Base-by-base conservation (phyloP, 2,329 filamentous ascomycete species). In the Aureobasidium sp. region DNA sequence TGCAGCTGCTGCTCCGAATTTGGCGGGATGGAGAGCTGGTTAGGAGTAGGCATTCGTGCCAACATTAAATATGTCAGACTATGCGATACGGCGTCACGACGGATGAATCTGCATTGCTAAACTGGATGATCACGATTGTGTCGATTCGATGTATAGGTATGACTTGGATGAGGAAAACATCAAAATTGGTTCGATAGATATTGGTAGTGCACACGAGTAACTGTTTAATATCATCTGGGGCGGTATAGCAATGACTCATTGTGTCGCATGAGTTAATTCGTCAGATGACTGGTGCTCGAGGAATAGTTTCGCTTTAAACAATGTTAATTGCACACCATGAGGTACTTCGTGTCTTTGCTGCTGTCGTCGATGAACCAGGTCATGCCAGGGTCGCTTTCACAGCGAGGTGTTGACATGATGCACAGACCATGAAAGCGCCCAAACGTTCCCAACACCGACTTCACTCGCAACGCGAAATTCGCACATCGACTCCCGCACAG, bases 21-120 rank as follows among this genome's bases (percentile, higher is more conserved):
- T 69, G 8, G 58, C 67, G n/a, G 70, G 70, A 7, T 72, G 70
- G 70, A 64, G 70, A 36, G 58, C 58, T 29, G 58, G 37, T 27
- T 61, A 51, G 11, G 44, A 8, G 21, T 16, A 25, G 11, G 34
- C 10, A 21, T 1, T 11, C 13, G 9, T 55, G 21, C 10, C 11
- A 21, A 5, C 16, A 14, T 5, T 16, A 34, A 11, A 14, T 16
- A 30, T 1, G 14, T 13, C 45, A n/a, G 27, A 16, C 25, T 48
- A 48, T 39, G 7, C 10, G 32, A 16, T 14, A 39, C 11, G 32
- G 34, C 48, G 48, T 8, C 21, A 50, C 25, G 48, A 36, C 36
- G 32, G 32, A 50, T 25, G 32, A 25, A 32, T 13, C 2, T 50
- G n/a, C 48, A 36, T 36, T 50, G 16, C 2, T 34, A 4, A n/a